Percentiles rank a stretch among this genome's conserved stretches.
Conservation (phyloP, 169 alveolate species). For the Fabrea salina region DNA sequence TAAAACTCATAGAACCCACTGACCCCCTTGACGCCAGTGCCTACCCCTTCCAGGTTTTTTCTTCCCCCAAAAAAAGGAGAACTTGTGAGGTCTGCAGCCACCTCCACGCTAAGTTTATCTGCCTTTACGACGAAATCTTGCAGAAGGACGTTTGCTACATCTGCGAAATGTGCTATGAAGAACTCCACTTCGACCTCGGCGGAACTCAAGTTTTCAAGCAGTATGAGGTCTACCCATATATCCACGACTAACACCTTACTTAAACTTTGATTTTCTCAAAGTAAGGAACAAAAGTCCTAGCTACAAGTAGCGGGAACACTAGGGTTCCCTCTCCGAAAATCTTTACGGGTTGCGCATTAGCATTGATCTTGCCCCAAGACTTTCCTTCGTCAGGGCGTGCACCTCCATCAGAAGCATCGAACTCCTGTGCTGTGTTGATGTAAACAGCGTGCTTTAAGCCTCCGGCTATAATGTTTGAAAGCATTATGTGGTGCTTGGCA, state of each 20-base stretch:
- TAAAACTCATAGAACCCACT: not conserved
- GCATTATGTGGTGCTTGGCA: not conserved
- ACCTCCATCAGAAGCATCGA: not conserved
- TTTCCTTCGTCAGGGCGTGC: not conserved
- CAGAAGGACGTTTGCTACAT: not conserved
- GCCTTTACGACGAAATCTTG: not conserved
- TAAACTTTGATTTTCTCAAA: no score
- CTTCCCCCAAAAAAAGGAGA: not conserved
- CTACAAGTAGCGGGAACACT: not conserved
- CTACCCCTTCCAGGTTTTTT: not conserved
- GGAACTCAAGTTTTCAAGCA: not conserved
- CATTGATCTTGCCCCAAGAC: not conserved
- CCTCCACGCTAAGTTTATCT: slow-evolving; percentile 7
- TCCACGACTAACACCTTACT: slow-evolving; percentile 11
- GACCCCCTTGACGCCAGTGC: not conserved
- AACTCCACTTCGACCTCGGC: not conserved
- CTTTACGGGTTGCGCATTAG: not conserved
- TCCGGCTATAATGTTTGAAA: not conserved
- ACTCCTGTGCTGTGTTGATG: not conserved
- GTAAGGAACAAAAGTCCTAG: not conserved
- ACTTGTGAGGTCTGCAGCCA: not conserved
- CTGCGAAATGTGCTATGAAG: not conserved
- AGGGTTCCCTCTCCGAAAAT: not conserved
- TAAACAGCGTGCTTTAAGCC: not conserved
- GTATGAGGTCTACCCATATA: slow-evolving; percentile 10